Evolutionary conservation across 306 rosid species (phyloP).

Genomic region (Senna siamea): DNA sequence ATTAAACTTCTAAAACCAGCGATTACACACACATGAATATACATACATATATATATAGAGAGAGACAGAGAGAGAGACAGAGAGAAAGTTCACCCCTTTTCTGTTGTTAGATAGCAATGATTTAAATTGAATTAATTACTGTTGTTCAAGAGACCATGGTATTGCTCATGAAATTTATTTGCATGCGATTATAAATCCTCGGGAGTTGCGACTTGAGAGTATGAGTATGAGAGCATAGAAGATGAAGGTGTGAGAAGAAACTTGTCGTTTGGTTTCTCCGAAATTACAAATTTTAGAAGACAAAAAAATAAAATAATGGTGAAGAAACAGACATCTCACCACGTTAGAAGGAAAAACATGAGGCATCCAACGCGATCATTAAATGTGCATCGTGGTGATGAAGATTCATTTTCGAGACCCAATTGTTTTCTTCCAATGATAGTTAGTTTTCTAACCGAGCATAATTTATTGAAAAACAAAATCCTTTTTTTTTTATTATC

Average conservation of each 20-base stretch:
- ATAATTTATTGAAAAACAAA: no score
- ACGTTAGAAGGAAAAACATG: conserved; percentile 60
- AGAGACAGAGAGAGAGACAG: no score
- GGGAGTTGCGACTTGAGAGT: conserved; percentile 35
- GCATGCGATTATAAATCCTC: conserved; percentile 12
- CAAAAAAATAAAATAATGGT: conserved; percentile 38
- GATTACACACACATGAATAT: no score
- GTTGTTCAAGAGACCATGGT: no score
- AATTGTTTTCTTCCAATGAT: conserved; percentile 22
- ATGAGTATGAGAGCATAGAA: background rate
- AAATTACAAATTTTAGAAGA: conserved; percentile 41
- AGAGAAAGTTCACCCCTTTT: no score
- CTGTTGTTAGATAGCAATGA: no score
- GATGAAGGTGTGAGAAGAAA: conserved; percentile 22
- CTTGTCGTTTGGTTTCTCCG: conserved; percentile 45
- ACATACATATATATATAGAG: no score
- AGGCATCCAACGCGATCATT: conserved; percentile 63
- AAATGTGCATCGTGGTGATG: conserved; percentile 60
- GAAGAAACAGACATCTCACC: conserved; percentile 85
- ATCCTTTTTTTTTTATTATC: no score
- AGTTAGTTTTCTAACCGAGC: background rate
- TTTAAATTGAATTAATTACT: no score
- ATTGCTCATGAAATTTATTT: background rate
- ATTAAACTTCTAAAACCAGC: no score
- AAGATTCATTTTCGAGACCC: conserved; percentile 70